phyloP scores from a whole-genome alignment of 768 basidiomycete species.

The Trametes cingulata region DNA sequence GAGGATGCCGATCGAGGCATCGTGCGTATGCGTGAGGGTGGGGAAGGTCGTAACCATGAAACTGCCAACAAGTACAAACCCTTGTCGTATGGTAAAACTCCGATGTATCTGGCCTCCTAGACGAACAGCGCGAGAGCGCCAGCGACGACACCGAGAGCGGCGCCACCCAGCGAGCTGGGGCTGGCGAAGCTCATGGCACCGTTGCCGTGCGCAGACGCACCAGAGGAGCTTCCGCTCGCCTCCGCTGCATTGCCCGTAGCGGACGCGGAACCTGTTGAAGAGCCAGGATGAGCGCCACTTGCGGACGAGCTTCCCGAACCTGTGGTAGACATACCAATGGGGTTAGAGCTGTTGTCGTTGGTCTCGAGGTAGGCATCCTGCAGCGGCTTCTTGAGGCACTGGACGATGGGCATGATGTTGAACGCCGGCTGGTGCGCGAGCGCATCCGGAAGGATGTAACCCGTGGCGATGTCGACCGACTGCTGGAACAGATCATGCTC shows the following conservation, averaged over 20 bases:
- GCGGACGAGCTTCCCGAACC: neutral
- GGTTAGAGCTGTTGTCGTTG: slow-evolving; percentile 67
- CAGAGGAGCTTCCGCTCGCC: slow-evolving; percentile 28
- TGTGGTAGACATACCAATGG: slow-evolving; percentile 35
- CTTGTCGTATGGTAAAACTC: neutral
- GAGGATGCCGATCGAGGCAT: neutral
- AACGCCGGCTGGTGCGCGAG: slow-evolving; percentile 64
- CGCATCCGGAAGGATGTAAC: slow-evolving; percentile 83
- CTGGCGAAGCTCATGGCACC: slow-evolving; percentile 16
- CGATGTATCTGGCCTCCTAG: neutral
- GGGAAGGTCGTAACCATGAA: neutral
- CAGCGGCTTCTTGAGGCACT: slow-evolving; percentile 60
- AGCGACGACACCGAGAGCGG: slow-evolving; percentile 11
- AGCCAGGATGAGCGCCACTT: slow-evolving; percentile 26
- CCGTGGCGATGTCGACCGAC: slow-evolving; percentile 81
- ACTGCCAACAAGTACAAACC: neutral
- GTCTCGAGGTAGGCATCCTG: slow-evolving; percentile 81
- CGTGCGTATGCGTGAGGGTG: neutral
- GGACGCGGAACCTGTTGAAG: slow-evolving; percentile 12
- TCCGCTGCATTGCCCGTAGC: slow-evolving; percentile 32
- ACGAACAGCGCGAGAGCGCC: slow-evolving; percentile 15
- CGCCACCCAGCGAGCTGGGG: neutral
- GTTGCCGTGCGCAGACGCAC: slow-evolving; percentile 8
- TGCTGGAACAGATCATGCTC: slow-evolving; percentile 88
- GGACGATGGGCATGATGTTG: slow-evolving; percentile 69